Percentiles rank a stretch among this genome's conserved stretches.
phyloP scores from a whole-genome alignment of 176 grass and related monocot species.

The Microstegium vimineum region DNA sequence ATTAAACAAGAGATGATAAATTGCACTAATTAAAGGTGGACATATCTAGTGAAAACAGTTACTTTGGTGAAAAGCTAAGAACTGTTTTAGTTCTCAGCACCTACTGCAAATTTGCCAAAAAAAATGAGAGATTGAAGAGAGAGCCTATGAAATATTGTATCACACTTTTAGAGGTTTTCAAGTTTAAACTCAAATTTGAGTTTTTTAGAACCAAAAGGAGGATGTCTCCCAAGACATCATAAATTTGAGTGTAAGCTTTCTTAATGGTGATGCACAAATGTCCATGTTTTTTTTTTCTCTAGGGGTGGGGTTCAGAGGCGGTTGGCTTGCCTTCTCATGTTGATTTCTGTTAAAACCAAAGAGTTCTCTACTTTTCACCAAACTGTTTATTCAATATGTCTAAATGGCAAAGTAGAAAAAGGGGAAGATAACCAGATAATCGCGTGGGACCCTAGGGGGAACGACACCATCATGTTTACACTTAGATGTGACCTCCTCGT shows the following conservation, averaged over 20 bases:
- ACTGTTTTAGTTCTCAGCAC: not conserved
- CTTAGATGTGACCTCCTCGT: constrained; percentile 28
- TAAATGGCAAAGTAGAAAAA: not conserved
- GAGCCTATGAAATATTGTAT: not conserved
- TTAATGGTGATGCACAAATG: not conserved
- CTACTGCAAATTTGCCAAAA: not conserved
- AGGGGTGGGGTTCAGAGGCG: not conserved
- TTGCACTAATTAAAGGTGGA: not conserved
- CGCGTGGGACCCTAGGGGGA: not conserved
- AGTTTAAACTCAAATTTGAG: not conserved
- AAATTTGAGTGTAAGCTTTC: not conserved
- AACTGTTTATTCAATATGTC: not conserved
- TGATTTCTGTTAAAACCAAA: not conserved
- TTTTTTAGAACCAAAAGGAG: not conserved
- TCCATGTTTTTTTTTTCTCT: not conserved
- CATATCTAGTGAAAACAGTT: not conserved
- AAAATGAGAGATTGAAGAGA: not conserved
- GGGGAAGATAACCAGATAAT: not conserved
- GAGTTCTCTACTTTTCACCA: not conserved
- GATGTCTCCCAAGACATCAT: not conserved
- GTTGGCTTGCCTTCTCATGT: not conserved
- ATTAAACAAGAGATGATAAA: not conserved
- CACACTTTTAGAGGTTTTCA: not conserved
- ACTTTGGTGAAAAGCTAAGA: not conserved
- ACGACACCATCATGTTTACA: not conserved